Conservation (phyloP, 805 yeast genomes). For the Starmerella vitae region DNA sequence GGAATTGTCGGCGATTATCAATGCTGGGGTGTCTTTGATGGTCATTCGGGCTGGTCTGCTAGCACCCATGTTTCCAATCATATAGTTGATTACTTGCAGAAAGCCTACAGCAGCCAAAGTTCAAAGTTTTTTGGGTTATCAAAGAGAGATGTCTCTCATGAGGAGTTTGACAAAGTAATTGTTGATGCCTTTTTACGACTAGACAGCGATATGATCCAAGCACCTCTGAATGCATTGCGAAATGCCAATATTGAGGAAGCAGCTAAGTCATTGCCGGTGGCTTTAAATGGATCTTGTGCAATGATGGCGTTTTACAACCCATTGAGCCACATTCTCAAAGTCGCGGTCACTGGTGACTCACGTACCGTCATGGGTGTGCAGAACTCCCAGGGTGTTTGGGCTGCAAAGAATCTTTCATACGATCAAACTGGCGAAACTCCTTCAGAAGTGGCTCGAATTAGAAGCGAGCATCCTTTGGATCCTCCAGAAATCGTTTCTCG, state of each 20-base stretch:
- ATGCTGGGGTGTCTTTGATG: conserved; percentile 89
- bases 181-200: conserved; percentile 62
- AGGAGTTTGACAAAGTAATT: conserved; percentile 60
- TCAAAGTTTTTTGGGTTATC: conserved; percentile 10
- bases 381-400: conserved; percentile 56
- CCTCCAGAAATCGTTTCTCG: conserved; percentile 33
- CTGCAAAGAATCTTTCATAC: conserved; percentile 67
- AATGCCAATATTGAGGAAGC: conserved; percentile 50
- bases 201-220: conserved; percentile 72
- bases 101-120: conserved; percentile 37
- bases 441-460: conserved; percentile 66
- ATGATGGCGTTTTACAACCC: conserved; percentile 75
- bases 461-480: conserved; percentile 82
- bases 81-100: conserved; percentile 57
- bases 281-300: conserved; percentile 65
- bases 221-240: conserved; percentile 51
- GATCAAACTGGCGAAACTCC: conserved; percentile 92
- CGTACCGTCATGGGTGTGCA: conserved; percentile 71
- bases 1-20: conserved; percentile 52
- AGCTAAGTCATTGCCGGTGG: conserved; percentile 68
- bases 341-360: conserved; percentile 93
- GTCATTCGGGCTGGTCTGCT: conserved; percentile 93
- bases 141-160: background rate
- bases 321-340: conserved; percentile 49
- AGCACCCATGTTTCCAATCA: conserved; percentile 65